These are phyloP conservation scores for Candida buenavistaensis DNA, from an alignment of 1,139 yeast species.

Conservation along the genomic window DNA sequence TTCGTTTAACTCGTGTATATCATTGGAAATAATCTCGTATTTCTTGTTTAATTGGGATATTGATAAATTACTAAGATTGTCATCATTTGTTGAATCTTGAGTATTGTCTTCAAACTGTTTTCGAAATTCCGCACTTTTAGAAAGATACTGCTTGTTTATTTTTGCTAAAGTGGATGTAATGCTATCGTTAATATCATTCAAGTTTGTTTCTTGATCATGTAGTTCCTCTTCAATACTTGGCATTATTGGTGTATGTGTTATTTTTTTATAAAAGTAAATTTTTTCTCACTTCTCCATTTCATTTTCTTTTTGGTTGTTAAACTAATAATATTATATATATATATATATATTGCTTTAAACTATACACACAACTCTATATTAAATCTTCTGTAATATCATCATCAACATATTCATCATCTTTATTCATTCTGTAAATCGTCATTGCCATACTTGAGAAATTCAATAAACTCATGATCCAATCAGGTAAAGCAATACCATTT, in stretches of 20 bases:
- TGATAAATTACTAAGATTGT: slow-evolving; percentile 10
- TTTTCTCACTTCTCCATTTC: too few species aligned
- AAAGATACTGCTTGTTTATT: slow-evolving; percentile 6
- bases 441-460: slow-evolving; percentile 48
- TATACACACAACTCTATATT: slow-evolving; percentile 19
- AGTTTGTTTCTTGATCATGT: slow-evolving; percentile 5
- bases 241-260: slow-evolving; percentile 9
- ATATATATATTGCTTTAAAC: not conserved
- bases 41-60: slow-evolving; percentile 23
- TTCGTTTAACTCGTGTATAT: slow-evolving; percentile 20
- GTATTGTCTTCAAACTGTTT: slow-evolving; percentile 5
- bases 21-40: slow-evolving; percentile 16
- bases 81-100: slow-evolving; percentile 7
- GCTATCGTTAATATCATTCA: slow-evolving; percentile 5
- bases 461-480: slow-evolving; percentile 45
- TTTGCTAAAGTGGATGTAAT: slow-evolving; percentile 3
- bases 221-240: slow-evolving; percentile 9
- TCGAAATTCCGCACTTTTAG: slow-evolving; percentile 8
- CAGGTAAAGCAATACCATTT: slow-evolving; percentile 38
- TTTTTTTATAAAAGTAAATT: too few species aligned
- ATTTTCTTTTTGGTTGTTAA: slow-evolving; percentile 1
- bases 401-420: slow-evolving; percentile 50
- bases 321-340: not conserved
- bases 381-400: slow-evolving; percentile 49
- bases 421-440: slow-evolving; percentile 53